These are phyloP conservation scores for Conringia planisiliqua DNA, from an alignment of 345 rosid species.

Conservation along the genomic window DNA sequence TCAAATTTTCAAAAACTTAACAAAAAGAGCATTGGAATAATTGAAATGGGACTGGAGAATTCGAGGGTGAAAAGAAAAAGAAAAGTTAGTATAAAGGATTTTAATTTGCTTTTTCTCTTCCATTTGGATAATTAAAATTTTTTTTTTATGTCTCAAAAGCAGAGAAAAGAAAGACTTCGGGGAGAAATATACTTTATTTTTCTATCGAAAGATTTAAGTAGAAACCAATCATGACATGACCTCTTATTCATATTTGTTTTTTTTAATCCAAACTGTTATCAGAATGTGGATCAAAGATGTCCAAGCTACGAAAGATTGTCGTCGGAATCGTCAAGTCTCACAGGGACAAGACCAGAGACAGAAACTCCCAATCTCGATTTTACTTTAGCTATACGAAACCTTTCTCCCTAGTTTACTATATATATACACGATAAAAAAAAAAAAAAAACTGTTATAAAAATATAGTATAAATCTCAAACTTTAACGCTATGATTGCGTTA, in stretches of 20 bases:
- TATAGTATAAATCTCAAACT: conserved; percentile 1
- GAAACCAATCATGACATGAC: background rate
- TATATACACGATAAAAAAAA: background rate
- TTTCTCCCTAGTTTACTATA: background rate
- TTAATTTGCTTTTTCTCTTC: conserved; percentile 13
- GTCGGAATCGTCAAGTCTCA: conserved; percentile 33
- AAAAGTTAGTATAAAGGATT: background rate
- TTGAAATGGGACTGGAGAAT: background rate
- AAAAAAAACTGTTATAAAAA: background rate
- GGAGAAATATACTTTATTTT: background rate
- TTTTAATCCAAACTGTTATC: background rate
- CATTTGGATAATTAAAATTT: conserved; percentile 2
- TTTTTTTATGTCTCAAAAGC: conserved; percentile 24
- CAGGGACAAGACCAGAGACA: conserved; percentile 23
- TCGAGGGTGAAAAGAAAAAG: conserved; percentile 17
- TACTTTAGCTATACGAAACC: conserved; percentile 33
- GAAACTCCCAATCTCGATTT: conserved; percentile 35
- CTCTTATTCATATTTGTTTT: background rate
- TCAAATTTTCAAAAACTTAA: background rate
- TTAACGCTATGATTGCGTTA: background rate
- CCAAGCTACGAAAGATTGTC: conserved; percentile 29
- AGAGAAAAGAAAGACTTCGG: conserved; percentile 14
- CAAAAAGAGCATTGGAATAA: conserved; percentile 7
- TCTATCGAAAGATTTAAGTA: background rate
- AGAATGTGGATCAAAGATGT: conserved; percentile 22